phyloP scores from a whole-genome alignment of 1,284 basidiomycete species.

The Ceratobasidium sp. region DNA sequence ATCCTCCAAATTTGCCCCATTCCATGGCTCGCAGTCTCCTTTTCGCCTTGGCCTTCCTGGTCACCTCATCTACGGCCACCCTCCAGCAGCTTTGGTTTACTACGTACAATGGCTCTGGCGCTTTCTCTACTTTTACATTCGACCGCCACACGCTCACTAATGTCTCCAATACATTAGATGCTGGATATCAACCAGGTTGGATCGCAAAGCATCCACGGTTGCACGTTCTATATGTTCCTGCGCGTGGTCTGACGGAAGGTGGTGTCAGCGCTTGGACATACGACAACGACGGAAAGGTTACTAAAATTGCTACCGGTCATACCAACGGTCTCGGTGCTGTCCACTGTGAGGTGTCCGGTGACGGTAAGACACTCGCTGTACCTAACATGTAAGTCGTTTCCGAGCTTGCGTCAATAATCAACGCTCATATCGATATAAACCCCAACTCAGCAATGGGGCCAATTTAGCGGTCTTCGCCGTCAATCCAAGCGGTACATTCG shows the following conservation, averaged over 20 bases:
- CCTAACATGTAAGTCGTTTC: constrained; percentile 20
- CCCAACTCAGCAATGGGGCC: neutral
- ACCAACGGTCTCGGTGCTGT: constrained; percentile 46
- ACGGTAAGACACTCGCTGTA: constrained; percentile 36
- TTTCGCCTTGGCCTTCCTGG: neutral
- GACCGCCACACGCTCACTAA: neutral
- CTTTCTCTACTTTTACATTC: constrained; percentile 29
- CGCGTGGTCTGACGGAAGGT: neutral
- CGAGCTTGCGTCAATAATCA: too few relatives aligned
- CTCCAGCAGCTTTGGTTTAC: constrained; percentile 29
- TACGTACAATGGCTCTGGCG: constrained; percentile 23
- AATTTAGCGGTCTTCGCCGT: constrained; percentile 26
- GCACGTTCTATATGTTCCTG: constrained; percentile 19
- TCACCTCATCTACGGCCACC: neutral
- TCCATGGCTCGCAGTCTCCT: neutral
- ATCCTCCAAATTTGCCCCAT: too few relatives aligned
- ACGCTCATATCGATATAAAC: neutral
- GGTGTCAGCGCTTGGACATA: constrained; percentile 15
- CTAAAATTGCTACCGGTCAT: constrained; percentile 42
- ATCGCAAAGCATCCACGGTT: constrained; percentile 20
- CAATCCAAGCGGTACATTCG: constrained; percentile 4
- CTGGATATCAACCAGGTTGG: constrained; percentile 38
- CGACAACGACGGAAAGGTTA: constrained; percentile 44
- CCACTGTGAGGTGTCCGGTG: constrained; percentile 31
- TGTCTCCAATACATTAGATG: constrained; percentile 29